These are phyloP conservation scores for Aureobasidium sp. DNA, from an alignment of 2,329 filamentous ascomycete species.

Conservation along the genomic window DNA sequence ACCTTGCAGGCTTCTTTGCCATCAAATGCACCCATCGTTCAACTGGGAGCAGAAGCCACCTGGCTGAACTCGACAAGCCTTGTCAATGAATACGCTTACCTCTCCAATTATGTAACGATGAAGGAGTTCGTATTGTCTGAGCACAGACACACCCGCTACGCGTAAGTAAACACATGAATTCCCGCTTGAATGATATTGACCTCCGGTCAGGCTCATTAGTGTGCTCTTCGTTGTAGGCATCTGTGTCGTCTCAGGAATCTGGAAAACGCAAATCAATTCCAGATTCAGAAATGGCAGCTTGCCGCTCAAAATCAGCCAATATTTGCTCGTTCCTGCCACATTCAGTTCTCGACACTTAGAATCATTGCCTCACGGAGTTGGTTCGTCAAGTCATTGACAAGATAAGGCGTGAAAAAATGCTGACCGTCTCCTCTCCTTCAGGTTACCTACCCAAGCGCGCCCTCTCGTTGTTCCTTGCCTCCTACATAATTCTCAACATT, in stretches of 20 bases:
- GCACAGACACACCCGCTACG: constrained; percentile 26
- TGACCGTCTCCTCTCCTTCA: neutral
- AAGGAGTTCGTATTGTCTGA: constrained; percentile 27
- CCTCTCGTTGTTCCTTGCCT: constrained; percentile 25
- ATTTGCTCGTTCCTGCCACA: neutral
- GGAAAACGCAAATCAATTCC: constrained; percentile 11
- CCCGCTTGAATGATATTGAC: neutral
- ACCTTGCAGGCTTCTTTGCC: neutral
- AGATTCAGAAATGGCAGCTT: constrained; percentile 2
- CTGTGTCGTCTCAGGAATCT: neutral
- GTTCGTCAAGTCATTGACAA: neutral
- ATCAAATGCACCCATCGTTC: neutral
- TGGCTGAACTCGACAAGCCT: constrained; percentile 27
- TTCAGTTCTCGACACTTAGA: neutral
- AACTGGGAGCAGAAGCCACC: constrained; percentile 17
- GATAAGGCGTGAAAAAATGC: neutral
- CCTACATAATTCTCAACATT: constrained; percentile 27
- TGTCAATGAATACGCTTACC: constrained; percentile 25
- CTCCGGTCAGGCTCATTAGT: constrained; percentile 18
- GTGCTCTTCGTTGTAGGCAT: constrained; percentile 21
- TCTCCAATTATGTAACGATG: constrained; percentile 24
- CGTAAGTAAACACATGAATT: constrained; percentile 22
- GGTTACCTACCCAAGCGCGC: constrained; percentile 22
- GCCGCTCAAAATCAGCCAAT: neutral
- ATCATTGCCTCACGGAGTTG: neutral